phyloP scores from a whole-genome alignment of 2,329 filamentous ascomycete genomes.

The Colletotrichum cereale region DNA sequence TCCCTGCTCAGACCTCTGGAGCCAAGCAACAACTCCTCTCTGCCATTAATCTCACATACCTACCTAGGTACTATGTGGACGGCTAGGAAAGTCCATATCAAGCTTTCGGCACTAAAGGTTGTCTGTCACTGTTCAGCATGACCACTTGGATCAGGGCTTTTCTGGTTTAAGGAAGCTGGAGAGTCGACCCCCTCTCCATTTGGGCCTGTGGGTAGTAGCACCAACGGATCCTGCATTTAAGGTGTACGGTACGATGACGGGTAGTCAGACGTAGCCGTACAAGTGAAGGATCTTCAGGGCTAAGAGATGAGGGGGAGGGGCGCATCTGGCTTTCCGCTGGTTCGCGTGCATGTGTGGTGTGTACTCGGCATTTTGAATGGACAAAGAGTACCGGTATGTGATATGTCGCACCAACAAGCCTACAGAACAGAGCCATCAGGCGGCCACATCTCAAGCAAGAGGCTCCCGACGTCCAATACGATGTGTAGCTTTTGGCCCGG shows the following conservation, averaged over 20 bases:
- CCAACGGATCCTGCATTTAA: not conserved
- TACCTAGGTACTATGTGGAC: too few relatives aligned
- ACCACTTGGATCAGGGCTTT: not conserved
- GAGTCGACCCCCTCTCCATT: constrained; percentile 9
- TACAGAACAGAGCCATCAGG: constrained; percentile 27
- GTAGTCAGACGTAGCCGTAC: constrained; percentile 6
- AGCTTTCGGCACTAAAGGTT: constrained; percentile 12
- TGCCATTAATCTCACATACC: constrained; percentile 6
- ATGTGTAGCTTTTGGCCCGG: not conserved
- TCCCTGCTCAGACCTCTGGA: constrained; percentile 10
- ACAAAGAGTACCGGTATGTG: not conserved
- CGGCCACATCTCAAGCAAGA: constrained; percentile 2
- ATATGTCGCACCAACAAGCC: constrained; percentile 1
- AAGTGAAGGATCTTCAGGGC: constrained; percentile 5
- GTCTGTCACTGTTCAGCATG: not conserved
- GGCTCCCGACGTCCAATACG: not conserved
- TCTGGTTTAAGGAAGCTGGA: constrained; percentile 7
- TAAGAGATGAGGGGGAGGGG: not conserved
- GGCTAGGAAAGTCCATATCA: constrained; percentile 8
- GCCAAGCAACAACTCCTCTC: constrained; percentile 3
- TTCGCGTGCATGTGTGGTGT: constrained; percentile 7
- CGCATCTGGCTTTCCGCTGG: not conserved
- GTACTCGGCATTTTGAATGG: constrained; percentile 5
- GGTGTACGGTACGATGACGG: constrained; percentile 13
- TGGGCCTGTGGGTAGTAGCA: not conserved